A percentile compares a stretch with the other conserved stretches of the same genome.
Conservation (phyloP, 2,329 filamentous ascomycete species). For the Venturiaceae sp. region DNA sequence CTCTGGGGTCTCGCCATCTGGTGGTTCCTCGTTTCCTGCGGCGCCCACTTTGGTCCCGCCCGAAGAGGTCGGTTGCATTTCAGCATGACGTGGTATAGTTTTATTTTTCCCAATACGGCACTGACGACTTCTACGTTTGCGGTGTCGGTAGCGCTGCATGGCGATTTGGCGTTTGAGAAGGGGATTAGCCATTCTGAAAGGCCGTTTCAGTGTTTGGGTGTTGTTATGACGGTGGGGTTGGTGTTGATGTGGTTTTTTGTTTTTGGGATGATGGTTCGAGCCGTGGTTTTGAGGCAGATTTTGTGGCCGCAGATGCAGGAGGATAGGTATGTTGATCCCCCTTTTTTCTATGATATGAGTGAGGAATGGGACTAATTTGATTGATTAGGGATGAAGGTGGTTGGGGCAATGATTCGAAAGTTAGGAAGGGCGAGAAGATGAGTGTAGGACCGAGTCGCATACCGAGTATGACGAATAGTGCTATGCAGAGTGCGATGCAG, state of each 20-base stretch:
- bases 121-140: constrained; percentile 63
- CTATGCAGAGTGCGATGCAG: background rate
- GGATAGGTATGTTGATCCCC: no score
- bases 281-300: constrained; percentile 57
- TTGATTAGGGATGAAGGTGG: constrained; percentile 49
- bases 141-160: constrained; percentile 53
- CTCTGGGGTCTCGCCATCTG: constrained; percentile 75
- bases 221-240: constrained; percentile 55
- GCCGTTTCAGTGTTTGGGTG: constrained; percentile 53
- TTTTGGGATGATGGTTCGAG: constrained; percentile 59
- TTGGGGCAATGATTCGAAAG: constrained; percentile 17
- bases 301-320: constrained; percentile 67
- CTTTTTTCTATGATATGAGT: constrained; percentile 46
- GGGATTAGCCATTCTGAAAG: background rate
- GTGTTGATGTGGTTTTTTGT: constrained; percentile 61
- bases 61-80: constrained; percentile 56
- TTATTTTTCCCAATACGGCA: constrained; percentile 73
- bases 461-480: background rate
- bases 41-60: constrained; percentile 62
- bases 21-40: constrained; percentile 75
- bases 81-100: constrained; percentile 79
- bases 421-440: background rate
- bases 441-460: background rate
- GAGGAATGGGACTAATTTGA: background rate
- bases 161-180: constrained; percentile 15